Evolutionary conservation across 768 basidiomycete species (phyloP).

Genomic region (Kwoniella sp.): DNA sequence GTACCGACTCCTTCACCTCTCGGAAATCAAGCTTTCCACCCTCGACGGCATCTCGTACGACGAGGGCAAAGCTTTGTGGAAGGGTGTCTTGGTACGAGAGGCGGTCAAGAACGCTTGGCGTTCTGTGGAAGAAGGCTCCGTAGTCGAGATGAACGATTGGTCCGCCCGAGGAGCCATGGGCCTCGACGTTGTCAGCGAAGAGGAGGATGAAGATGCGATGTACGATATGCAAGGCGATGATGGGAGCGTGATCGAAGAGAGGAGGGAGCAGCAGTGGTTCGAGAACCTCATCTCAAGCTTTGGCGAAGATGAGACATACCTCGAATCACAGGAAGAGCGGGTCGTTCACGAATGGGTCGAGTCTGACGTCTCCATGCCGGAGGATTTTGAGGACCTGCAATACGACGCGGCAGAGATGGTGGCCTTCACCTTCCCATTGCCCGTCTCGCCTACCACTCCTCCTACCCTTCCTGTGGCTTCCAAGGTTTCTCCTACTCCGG

Average conservation of each 20-base stretch:
- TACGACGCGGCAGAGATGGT: constrained; percentile 28
- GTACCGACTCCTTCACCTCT: constrained; percentile 42
- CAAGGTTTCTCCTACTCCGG: not conserved
- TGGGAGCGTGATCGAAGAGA: not conserved
- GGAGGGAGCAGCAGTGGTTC: constrained; percentile 41
- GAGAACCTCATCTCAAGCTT: constrained; percentile 40
- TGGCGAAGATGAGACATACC: constrained; percentile 32
- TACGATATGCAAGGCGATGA: not conserved
- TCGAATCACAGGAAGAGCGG: constrained; percentile 2
- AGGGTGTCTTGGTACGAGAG: constrained; percentile 40
- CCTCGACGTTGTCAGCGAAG: constrained; percentile 46
- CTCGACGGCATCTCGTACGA: constrained; percentile 36
- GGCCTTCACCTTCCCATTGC: constrained; percentile 33
- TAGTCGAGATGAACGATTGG: constrained; percentile 39
- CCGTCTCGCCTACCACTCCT: constrained; percentile 10
- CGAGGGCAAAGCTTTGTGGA: constrained; percentile 27
- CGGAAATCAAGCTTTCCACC: constrained; percentile 40
- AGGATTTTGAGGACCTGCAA: constrained; percentile 29
- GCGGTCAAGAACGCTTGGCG: constrained; percentile 45
- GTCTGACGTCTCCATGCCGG: constrained; percentile 25
- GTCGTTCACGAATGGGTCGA: constrained; percentile 38
- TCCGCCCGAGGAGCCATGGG: constrained; percentile 35
- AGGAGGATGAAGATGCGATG: constrained; percentile 25
- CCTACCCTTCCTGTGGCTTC: constrained; percentile 2
- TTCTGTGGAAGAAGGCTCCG: constrained; percentile 37